Evolutionary conservation across 2,329 filamentous ascomycete genomes (phyloP).

Genomic region (Paraphoma chrysanthemicola): DNA sequence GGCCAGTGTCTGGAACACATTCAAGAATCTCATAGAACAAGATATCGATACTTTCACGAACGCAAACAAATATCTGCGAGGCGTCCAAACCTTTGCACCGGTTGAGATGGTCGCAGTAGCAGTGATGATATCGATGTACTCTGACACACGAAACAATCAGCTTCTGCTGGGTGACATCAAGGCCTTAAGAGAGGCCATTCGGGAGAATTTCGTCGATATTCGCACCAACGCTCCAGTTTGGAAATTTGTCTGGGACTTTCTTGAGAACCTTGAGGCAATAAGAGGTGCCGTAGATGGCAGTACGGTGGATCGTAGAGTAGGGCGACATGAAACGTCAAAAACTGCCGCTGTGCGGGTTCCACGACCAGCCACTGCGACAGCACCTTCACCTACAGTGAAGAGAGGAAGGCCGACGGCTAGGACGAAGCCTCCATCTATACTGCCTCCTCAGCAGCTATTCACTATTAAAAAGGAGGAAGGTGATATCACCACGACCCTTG

Average conservation of each 20-base stretch:
- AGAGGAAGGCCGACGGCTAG: slow-evolving; percentile 7
- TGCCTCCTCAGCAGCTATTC: slow-evolving; percentile 7
- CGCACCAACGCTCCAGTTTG: slow-evolving; percentile 33
- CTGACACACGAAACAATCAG: slow-evolving; percentile 31
- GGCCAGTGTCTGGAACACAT: slow-evolving; percentile 40
- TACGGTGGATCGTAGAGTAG: slow-evolving; percentile 17
- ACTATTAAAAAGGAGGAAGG: slow-evolving; percentile 1
- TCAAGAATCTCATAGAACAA: slow-evolving; percentile 32
- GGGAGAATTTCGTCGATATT: slow-evolving; percentile 38
- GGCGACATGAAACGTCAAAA: neutral
- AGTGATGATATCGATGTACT: slow-evolving; percentile 42
- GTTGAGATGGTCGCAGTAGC: slow-evolving; percentile 45
- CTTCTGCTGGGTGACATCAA: slow-evolving; percentile 41
- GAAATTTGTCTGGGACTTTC: slow-evolving; percentile 41
- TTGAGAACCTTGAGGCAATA: slow-evolving; percentile 34
- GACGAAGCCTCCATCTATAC: slow-evolving; percentile 10
- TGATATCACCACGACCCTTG: neutral
- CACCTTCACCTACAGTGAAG: slow-evolving; percentile 5
- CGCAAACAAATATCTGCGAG: slow-evolving; percentile 25
- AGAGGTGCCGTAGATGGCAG: slow-evolving; percentile 32
- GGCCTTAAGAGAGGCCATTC: slow-evolving; percentile 29
- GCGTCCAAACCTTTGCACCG: slow-evolving; percentile 45
- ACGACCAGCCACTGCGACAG: neutral
- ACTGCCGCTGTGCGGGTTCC: neutral
- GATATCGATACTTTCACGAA: slow-evolving; percentile 41